These are phyloP conservation scores for Aquilaria agallochum DNA, from an alignment of 441 rosid species.

Conservation along the genomic window DNA sequence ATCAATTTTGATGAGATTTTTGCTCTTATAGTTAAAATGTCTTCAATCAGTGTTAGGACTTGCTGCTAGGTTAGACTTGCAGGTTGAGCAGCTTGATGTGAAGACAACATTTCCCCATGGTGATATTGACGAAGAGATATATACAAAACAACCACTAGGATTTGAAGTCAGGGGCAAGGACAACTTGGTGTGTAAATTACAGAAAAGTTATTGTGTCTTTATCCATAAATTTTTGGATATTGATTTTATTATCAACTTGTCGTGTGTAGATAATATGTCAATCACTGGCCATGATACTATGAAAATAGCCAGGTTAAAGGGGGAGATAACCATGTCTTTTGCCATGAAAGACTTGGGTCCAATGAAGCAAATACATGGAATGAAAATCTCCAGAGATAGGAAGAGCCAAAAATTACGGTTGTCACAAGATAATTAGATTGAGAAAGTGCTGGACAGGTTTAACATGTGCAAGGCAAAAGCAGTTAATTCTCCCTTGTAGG, in stretches of 20 bases:
- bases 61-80: neutral
- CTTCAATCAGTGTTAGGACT: neutral
- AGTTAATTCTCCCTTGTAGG: neutral
- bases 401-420: neutral
- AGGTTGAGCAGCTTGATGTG: slow-evolving; percentile 1
- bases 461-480: neutral
- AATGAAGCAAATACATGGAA: no score
- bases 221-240: neutral
- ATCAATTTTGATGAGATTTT: slow-evolving; percentile 2
- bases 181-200: neutral
- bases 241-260: neutral
- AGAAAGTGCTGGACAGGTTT: neutral
- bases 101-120: neutral
- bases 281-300: neutral
- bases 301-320: neutral
- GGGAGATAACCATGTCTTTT: slow-evolving; percentile 1
- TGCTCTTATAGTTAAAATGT: neutral
- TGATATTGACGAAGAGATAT: neutral
- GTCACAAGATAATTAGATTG: neutral
- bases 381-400: neutral
- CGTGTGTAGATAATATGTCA: neutral
- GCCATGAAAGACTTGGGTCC: neutral
- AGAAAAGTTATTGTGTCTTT: neutral
- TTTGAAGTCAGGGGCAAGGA: neutral
- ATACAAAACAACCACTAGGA: neutral